Conservation (phyloP, 768 basidiomycete genomes). For the Paxillus rubicundulus region DNA sequence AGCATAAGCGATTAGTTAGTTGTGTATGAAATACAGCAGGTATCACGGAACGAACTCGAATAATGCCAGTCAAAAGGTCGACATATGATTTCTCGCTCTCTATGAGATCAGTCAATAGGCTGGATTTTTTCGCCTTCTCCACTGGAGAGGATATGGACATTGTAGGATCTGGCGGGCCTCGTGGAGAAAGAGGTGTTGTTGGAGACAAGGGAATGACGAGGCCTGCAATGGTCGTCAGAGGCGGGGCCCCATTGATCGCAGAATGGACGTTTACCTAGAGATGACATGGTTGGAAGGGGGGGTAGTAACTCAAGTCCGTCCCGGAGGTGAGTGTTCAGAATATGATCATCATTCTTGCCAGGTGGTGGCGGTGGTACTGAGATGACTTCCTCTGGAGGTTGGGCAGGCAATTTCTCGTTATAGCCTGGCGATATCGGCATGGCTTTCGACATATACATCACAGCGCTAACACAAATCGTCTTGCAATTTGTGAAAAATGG, state of each 20-base stretch:
- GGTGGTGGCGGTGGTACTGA: conserved; percentile 18
- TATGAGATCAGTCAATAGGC: conserved; percentile 88
- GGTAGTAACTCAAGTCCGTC: conserved; percentile 8
- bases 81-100: conserved; percentile 93
- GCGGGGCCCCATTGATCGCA: conserved; percentile 2
- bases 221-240: conserved; percentile 21
- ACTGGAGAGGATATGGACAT: conserved; percentile 32
- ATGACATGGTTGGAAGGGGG: conserved; percentile 16
- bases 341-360: conserved; percentile 16
- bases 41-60: conserved; percentile 61
- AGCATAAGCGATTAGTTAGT: conserved; percentile 13
- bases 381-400: conserved; percentile 2
- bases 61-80: conserved; percentile 83
- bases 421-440: conserved; percentile 23
- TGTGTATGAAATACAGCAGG: background rate
- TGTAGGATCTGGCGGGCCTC: conserved; percentile 7
- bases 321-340: conserved; percentile 2
- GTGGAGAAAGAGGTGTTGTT: conserved; percentile 25
- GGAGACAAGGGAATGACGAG: conserved; percentile 23
- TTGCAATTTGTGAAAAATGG: too few species aligned
- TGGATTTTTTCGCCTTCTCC: conserved; percentile 59
- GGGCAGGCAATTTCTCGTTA: conserved; percentile 31
- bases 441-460: conserved; percentile 17
- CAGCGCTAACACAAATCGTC: background rate
- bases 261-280: conserved; percentile 21